A percentile compares a stretch with the other conserved stretches of the same genome.
Conservation (phyloP, 345 rosid genomes). For the Eucalyptus grandis region DNA sequence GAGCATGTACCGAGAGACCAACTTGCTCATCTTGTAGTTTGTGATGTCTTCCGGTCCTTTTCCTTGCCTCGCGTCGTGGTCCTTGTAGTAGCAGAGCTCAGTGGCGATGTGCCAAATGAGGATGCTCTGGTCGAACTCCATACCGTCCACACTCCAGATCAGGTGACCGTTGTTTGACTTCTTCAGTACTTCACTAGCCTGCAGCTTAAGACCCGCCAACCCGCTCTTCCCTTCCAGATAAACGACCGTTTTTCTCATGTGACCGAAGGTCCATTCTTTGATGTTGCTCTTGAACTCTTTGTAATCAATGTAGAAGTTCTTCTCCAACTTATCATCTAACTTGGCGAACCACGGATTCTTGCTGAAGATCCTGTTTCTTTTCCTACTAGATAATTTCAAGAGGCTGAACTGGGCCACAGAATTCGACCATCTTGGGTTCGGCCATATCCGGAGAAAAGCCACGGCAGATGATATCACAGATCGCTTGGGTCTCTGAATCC, state of each 20-base stretch:
- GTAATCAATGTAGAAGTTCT: background rate
- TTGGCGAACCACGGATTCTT: no score
- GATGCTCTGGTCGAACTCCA: no score
- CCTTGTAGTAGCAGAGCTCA: no score
- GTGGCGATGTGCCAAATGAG: no score
- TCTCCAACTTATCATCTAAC: background rate
- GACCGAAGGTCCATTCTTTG: background rate
- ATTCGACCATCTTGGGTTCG: background rate
- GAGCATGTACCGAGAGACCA: no score
- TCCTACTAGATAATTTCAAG: background rate
- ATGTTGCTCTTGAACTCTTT: background rate
- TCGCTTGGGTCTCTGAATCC: background rate
- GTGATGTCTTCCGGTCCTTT: no score
- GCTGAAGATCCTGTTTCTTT: background rate
- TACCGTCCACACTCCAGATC: no score
- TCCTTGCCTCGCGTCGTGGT: no score
- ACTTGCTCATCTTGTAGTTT: no score
- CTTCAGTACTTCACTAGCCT: background rate
- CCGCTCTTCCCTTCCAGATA: background rate
- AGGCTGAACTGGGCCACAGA: background rate
- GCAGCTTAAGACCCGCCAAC: background rate
- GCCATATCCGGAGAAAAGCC: background rate
- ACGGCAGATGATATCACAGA: background rate
- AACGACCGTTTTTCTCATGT: background rate
- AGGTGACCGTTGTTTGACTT: no score